A percentile compares a stretch with the other conserved stretches of the same genome.
Evolutionary conservation across 2,329 filamentous ascomycete species (phyloP).

Genomic region (Raffaelea ambrosiae): DNA sequence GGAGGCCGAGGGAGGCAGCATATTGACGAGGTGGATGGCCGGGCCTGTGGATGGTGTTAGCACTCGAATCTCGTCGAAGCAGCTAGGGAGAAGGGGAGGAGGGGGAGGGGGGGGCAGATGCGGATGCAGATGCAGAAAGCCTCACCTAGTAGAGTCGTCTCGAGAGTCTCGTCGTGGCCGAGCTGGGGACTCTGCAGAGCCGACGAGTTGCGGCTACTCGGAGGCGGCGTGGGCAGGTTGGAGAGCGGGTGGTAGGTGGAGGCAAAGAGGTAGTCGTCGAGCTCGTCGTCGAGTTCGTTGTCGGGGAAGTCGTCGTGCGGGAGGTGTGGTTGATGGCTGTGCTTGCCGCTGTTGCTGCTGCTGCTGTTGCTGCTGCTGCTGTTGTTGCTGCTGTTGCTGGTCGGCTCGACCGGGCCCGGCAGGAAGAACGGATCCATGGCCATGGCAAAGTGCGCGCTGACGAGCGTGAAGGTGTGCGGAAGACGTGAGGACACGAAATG

Average conservation of each 20-base stretch:
- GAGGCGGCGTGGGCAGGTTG: constrained; percentile 58
- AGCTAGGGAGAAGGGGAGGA: not conserved
- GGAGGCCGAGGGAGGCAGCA: constrained; percentile 56
- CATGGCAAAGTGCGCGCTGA: too few relatives aligned
- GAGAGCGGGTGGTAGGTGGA: constrained; percentile 58
- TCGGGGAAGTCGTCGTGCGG: constrained; percentile 10
- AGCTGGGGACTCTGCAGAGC: constrained; percentile 32
- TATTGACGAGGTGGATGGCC: constrained; percentile 57
- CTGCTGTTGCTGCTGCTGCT: too few relatives aligned
- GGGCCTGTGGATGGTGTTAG: constrained; percentile 40
- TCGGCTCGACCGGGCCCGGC: too few relatives aligned
- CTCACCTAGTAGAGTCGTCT: constrained; percentile 25
- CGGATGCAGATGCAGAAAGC: too few relatives aligned
- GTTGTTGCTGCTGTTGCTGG: too few relatives aligned
- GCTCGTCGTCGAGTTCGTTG: constrained; percentile 36
- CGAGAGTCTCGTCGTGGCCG: constrained; percentile 1
- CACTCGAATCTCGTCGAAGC: not conserved
- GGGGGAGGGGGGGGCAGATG: not conserved
- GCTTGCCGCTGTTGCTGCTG: too few relatives aligned
- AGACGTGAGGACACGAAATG: too few relatives aligned
- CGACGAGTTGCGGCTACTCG: constrained; percentile 39
- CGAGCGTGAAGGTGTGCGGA: too few relatives aligned
- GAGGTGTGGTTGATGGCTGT: too few relatives aligned
- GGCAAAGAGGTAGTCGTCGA: constrained; percentile 45
- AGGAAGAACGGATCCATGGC: too few relatives aligned